Evolutionary conservation across 306 rosid genomes (phyloP).

Genomic region (Ziziphus jujuba): DNA sequence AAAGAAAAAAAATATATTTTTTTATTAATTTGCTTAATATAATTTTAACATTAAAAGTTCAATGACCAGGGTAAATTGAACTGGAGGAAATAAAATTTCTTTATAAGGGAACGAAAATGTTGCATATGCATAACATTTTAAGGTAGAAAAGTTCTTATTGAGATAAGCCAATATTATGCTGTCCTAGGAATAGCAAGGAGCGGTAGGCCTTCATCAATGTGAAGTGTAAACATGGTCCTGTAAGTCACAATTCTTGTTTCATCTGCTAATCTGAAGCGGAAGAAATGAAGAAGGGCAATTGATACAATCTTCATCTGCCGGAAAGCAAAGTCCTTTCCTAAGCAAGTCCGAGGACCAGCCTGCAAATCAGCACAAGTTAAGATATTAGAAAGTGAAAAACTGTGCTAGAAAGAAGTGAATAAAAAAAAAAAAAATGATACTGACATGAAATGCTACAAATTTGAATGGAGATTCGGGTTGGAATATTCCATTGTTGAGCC

Average conservation of each 20-base stretch:
- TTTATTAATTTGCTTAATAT: too few relatives aligned
- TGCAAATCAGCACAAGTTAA: neutral
- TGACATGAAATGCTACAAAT: slow-evolving; percentile 77
- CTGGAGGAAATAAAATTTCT: too few relatives aligned
- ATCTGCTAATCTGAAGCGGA: slow-evolving; percentile 55
- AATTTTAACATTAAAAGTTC: too few relatives aligned
- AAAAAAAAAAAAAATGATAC: slow-evolving; percentile 6
- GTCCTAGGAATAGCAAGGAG: slow-evolving; percentile 51
- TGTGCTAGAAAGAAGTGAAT: neutral
- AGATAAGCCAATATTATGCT: neutral
- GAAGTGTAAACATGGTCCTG: slow-evolving; percentile 72
- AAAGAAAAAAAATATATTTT: too few relatives aligned
- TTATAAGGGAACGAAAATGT: too few relatives aligned
- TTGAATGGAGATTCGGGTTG: slow-evolving; percentile 75
- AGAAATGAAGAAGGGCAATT: slow-evolving; percentile 53
- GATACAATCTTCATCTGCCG: slow-evolving; percentile 77
- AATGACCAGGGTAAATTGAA: too few relatives aligned
- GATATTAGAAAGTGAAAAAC: neutral
- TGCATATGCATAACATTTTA: too few relatives aligned
- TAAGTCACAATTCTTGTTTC: slow-evolving; percentile 42
- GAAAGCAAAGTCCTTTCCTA: slow-evolving; percentile 77
- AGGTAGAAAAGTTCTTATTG: too few relatives aligned
- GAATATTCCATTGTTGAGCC: slow-evolving; percentile 58
- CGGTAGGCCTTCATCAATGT: slow-evolving; percentile 65
- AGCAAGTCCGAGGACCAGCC: slow-evolving; percentile 75